A percentile compares a stretch with the other conserved stretches of the same genome.
Conservation (phyloP, 257 asterid species). For the Ajuga chamaepitys region DNA sequence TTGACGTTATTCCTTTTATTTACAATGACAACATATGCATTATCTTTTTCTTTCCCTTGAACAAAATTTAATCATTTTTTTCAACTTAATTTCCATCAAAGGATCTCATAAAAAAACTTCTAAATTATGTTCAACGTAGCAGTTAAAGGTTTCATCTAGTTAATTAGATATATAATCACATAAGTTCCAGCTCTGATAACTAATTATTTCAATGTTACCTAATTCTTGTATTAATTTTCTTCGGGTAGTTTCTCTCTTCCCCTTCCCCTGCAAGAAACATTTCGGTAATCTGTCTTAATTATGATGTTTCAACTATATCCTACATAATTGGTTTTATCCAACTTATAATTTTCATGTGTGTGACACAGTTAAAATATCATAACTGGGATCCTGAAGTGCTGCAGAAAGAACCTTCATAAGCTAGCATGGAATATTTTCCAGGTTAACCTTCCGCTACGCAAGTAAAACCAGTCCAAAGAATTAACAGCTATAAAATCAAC, state of each 20-base stretch:
- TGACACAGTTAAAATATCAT: too few relatives aligned
- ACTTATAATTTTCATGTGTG: too few relatives aligned
- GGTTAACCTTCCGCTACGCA: conserved; percentile 4
- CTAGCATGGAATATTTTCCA: background rate
- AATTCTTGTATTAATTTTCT: conserved; percentile 9
- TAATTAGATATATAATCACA: background rate
- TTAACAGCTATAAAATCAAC: conserved; percentile 12
- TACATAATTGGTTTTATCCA: too few relatives aligned
- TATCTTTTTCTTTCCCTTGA: background rate
- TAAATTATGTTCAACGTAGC: conserved; percentile 21
- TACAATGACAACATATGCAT: background rate
- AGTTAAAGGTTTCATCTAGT: conserved; percentile 17
- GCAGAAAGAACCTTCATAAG: background rate
- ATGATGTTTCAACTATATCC: too few relatives aligned
- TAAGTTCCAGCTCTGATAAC: background rate
- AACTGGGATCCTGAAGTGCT: too few relatives aligned
- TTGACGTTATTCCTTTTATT: background rate
- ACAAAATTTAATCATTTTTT: background rate
- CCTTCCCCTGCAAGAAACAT: conserved; percentile 4
- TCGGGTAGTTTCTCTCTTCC: background rate
- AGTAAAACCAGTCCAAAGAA: too few relatives aligned
- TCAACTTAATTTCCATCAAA: conserved; percentile 9
- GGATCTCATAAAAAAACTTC: background rate
- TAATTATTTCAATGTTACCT: conserved; percentile 18
- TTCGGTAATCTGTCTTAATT: too few relatives aligned